A percentile compares a stretch with the other conserved stretches of the same genome.
These are phyloP conservation scores for Jatropha multifida DNA, from an alignment of 441 rosid genomes.

Conservation along the genomic window DNA sequence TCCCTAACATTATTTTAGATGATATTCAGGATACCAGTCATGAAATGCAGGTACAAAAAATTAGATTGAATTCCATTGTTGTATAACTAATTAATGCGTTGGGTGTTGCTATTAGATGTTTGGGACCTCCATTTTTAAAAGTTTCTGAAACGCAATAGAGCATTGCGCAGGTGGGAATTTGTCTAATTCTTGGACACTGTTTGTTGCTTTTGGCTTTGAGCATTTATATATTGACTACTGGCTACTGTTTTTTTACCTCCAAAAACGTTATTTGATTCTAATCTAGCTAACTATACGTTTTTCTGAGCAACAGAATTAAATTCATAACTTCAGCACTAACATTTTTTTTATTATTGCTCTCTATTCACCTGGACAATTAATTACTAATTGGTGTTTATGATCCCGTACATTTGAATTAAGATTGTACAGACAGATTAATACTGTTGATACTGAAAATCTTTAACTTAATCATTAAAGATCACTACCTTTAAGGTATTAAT, in stretches of 20 bases:
- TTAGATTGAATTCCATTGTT: neutral
- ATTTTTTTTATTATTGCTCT: too few relatives aligned
- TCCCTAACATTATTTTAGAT: too few relatives aligned
- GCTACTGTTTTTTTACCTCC: neutral
- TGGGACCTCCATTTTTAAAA: constrained; percentile 3
- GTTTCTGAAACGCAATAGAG: neutral
- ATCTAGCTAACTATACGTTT: neutral
- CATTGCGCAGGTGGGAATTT: neutral
- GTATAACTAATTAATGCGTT: neutral
- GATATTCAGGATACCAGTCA: too few relatives aligned
- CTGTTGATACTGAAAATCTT: too few relatives aligned
- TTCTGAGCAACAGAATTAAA: neutral
- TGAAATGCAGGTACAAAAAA: neutral
- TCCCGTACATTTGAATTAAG: too few relatives aligned
- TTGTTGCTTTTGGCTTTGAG: neutral
- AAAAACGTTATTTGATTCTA: neutral
- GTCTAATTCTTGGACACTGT: neutral
- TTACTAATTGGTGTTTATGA: too few relatives aligned
- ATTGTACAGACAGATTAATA: too few relatives aligned
- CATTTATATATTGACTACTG: neutral
- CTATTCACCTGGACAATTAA: too few relatives aligned
- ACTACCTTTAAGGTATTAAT: too few relatives aligned
- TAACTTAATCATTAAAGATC: too few relatives aligned
- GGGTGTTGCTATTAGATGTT: neutral
- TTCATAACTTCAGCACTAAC: neutral